These are phyloP conservation scores for Beverwykella pulmonaria DNA, from an alignment of 495 filamentous ascomycete genomes.

Conservation along the genomic window DNA sequence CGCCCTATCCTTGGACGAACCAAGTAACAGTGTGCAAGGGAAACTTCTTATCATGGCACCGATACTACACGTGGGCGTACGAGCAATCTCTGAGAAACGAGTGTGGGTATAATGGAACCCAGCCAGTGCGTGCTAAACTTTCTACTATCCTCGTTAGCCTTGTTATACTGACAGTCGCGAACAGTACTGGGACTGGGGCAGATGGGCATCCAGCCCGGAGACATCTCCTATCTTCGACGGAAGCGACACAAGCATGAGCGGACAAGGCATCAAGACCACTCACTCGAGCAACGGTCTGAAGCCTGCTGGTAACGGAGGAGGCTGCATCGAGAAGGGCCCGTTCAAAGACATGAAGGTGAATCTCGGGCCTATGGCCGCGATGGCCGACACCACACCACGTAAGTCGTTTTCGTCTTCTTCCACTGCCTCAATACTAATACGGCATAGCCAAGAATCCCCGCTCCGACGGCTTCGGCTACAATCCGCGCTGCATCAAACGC, in stretches of 20 bases:
- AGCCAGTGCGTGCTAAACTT: slow-evolving; percentile 29
- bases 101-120: slow-evolving; percentile 38
- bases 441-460: slow-evolving; percentile 43
- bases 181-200: slow-evolving; percentile 39
- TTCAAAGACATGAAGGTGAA: slow-evolving; percentile 36
- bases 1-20: neutral
- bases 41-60: slow-evolving; percentile 38
- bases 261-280: slow-evolving; percentile 26
- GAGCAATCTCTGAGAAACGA: slow-evolving; percentile 33
- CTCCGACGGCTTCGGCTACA: slow-evolving; percentile 43
- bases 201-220: slow-evolving; percentile 32
- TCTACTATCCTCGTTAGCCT: neutral
- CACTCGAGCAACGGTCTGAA: slow-evolving; percentile 26
- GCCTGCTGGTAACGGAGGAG: slow-evolving; percentile 34
- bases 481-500: slow-evolving; percentile 36
- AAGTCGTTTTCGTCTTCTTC: neutral
- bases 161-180: slow-evolving; percentile 1
- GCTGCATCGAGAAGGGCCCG: slow-evolving; percentile 31
- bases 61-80: slow-evolving; percentile 33
- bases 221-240: slow-evolving; percentile 36
- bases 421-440: neutral
- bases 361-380: slow-evolving; percentile 39
- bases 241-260: slow-evolving; percentile 36
- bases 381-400: slow-evolving; percentile 43
- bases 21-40: slow-evolving; percentile 19